A percentile compares a stretch with the other conserved stretches of the same genome.
phyloP scores from a whole-genome alignment of 2,329 filamentous ascomycete species.

The Remersonia thermophila region DNA sequence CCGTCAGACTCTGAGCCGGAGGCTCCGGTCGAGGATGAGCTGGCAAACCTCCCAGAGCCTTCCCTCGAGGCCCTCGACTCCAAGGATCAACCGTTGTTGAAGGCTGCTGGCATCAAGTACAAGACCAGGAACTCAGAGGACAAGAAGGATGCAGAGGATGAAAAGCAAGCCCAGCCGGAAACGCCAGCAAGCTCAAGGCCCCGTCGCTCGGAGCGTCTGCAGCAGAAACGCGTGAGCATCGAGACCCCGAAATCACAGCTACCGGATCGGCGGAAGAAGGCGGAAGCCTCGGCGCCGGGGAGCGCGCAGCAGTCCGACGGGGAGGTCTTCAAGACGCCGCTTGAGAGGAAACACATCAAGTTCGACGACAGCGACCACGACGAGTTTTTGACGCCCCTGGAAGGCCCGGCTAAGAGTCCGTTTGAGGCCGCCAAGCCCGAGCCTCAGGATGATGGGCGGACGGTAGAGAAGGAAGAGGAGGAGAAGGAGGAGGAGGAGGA shows the following conservation, averaged over 20 bases:
- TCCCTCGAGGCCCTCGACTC: not conserved
- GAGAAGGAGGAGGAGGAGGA: constrained; percentile 34
- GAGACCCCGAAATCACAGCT: constrained; percentile 16
- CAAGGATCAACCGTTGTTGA: constrained; percentile 11
- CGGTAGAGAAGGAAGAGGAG: constrained; percentile 7
- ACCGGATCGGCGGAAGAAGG: constrained; percentile 3
- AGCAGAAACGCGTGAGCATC: constrained; percentile 17
- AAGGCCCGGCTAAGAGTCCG: constrained; percentile 16
- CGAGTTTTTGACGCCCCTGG: constrained; percentile 22
- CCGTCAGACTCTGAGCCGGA: constrained; percentile 14
- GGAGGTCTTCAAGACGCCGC: constrained; percentile 17
- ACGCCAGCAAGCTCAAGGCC: constrained; percentile 8
- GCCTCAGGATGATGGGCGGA: not conserved
- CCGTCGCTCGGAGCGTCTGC: constrained; percentile 8
- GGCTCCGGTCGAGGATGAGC: not conserved
- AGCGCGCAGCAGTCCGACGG: constrained; percentile 12
- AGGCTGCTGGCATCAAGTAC: constrained; percentile 10
- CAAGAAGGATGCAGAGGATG: not conserved
- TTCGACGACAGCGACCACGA: constrained; percentile 21
- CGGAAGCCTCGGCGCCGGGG: constrained; percentile 3
- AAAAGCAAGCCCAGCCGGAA: constrained; percentile 2
- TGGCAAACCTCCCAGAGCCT: constrained; percentile 3
- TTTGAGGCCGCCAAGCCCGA: constrained; percentile 11
- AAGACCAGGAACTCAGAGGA: not conserved
- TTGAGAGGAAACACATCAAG: constrained; percentile 18